These are phyloP conservation scores for Debaryomyces psychrophilus DNA, from an alignment of 1,139 yeast genomes.

Conservation along the genomic window DNA sequence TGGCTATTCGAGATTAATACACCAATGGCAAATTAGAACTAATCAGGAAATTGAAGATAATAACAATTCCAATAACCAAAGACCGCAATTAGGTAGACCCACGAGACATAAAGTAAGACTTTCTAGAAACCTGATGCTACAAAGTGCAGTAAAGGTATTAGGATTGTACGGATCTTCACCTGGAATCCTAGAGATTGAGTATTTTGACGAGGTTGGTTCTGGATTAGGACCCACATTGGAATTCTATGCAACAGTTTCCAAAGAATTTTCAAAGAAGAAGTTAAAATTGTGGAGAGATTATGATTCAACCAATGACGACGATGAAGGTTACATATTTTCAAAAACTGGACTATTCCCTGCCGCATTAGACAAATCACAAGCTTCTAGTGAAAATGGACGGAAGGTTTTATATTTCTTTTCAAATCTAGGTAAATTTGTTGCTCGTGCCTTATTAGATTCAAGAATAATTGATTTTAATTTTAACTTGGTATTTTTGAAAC, in stretches of 20 bases:
- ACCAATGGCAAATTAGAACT: slow-evolving; percentile 69
- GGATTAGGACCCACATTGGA: slow-evolving; percentile 96
- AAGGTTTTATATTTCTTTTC: slow-evolving; percentile 59
- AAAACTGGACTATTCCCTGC: slow-evolving; percentile 71
- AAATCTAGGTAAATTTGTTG: slow-evolving; percentile 79
- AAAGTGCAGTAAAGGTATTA: slow-evolving; percentile 80
- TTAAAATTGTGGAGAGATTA: slow-evolving; percentile 73
- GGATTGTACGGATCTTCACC: slow-evolving; percentile 79
- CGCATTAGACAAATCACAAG: slow-evolving; percentile 49
- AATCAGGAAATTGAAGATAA: slow-evolving; percentile 42
- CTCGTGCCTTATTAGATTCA: slow-evolving; percentile 84
- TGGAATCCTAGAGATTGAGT: slow-evolving; percentile 83
- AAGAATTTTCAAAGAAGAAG: slow-evolving; percentile 60
- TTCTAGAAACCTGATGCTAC: slow-evolving; percentile 68
- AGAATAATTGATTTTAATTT: slow-evolving; percentile 83
- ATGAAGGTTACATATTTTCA: slow-evolving; percentile 43
- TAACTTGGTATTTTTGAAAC: slow-evolving; percentile 67
- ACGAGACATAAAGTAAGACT: slow-evolving; percentile 81
- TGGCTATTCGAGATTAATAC: slow-evolving; percentile 85
- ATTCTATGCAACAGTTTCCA: slow-evolving; percentile 82
- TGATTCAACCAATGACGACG: slow-evolving; percentile 22
- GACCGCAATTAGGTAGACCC: slow-evolving; percentile 69
- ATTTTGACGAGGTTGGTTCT: slow-evolving; percentile 90
- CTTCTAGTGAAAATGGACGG: slow-evolving; percentile 40
- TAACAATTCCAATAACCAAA: slow-evolving; percentile 15